Evolutionary conservation across 306 rosid genomes (phyloP), one percentile per base, ranked within the genome.

Genomic region (Herpetospermum pedunculosum): DNA sequence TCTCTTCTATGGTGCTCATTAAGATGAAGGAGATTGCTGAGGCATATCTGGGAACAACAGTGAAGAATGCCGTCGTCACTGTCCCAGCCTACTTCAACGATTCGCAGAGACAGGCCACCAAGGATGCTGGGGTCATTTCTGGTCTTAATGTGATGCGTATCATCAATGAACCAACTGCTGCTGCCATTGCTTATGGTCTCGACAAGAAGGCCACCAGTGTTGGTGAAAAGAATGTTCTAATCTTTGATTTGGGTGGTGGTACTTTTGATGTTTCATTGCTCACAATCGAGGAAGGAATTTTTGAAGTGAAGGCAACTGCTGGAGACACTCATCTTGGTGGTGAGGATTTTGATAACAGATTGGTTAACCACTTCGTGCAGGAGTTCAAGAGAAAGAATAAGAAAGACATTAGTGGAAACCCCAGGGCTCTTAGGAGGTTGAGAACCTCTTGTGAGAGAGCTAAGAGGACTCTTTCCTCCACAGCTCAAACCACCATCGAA

Each of bases 321-420:
- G 95, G 95, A 53, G 95, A 89, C 81, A 89, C 91, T 21, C 91
- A 89, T 49, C 85, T 88, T 28, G 91, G 94, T 35, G 89, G 94
- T 11, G 94, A 88, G 76, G 94, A 88, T 47, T 88, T 88, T 38
- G 91, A 88, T 26, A 88, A 88, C 54, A 77, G 94, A 18, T 78
- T 88, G 89, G 94, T 88, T 41, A 86, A 88, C 52, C 94, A 88
- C 23, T 88, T 84, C 55, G 94, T 83, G 32, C 89, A 88, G 44
- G 94, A 86, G 75, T 88, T 88, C 13, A 86, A 84, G 85, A 87
- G 88, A 75, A 89, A 89, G 87, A 29, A 85, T 10, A 89, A 87
- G 83, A 89, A 87, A 83, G 89, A 87, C 59, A 89, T 89, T 26
- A 81, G 73, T 48, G 87, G 88, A 0, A 87, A 83, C 64, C 95